A percentile compares a stretch with the other conserved stretches of the same genome.
These are phyloP conservation scores for Colletotrichum gigasporum DNA, from an alignment of 2,329 filamentous ascomycete species.

Conservation along the genomic window DNA sequence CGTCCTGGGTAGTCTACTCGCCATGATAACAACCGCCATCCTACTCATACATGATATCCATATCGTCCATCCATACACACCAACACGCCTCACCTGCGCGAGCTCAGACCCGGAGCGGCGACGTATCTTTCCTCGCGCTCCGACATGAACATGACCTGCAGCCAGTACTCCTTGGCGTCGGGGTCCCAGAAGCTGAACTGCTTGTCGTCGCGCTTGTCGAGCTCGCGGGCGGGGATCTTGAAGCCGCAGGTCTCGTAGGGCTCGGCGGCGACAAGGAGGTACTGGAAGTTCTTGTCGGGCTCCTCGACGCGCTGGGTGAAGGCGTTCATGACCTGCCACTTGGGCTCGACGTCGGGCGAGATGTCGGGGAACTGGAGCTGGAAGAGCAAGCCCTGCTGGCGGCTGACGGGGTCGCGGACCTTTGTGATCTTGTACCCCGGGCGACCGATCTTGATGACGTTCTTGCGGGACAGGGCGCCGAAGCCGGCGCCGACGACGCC, in stretches of 20 bases:
- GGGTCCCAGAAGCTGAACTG: conserved; percentile 97
- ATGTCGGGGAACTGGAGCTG: conserved; percentile 97
- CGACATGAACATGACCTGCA: conserved; percentile 98
- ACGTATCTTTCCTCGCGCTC: conserved; percentile 93
- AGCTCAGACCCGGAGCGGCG: conserved; percentile 68
- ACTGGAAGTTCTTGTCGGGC: conserved; percentile 93
- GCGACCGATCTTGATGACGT: conserved; percentile 92
- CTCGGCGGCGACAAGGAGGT: conserved; percentile 92
- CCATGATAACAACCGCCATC: not conserved
- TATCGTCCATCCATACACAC: too few species aligned
- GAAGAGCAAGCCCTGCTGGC: conserved; percentile 92
- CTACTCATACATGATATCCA: too few species aligned
- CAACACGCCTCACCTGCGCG: conserved; percentile 51
- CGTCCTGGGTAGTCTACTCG: too few species aligned
- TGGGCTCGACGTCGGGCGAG: conserved; percentile 75
- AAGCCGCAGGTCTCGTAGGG: conserved; percentile 98
- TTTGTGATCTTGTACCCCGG: conserved; percentile 99
- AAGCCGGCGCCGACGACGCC: conserved; percentile 80
- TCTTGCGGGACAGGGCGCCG: conserved; percentile 72
- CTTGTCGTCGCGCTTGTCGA: conserved; percentile 86
- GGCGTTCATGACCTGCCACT: conserved; percentile 96
- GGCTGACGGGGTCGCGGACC: conserved; percentile 85
- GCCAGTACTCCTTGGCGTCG: conserved; percentile 96
- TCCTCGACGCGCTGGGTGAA: conserved; percentile 97
- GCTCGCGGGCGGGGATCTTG: conserved; percentile 92